Percentiles rank a stretch among this genome's conserved stretches.
phyloP scores from a whole-genome alignment of 805 yeast species.

The Priceomyces fermenticarens region DNA sequence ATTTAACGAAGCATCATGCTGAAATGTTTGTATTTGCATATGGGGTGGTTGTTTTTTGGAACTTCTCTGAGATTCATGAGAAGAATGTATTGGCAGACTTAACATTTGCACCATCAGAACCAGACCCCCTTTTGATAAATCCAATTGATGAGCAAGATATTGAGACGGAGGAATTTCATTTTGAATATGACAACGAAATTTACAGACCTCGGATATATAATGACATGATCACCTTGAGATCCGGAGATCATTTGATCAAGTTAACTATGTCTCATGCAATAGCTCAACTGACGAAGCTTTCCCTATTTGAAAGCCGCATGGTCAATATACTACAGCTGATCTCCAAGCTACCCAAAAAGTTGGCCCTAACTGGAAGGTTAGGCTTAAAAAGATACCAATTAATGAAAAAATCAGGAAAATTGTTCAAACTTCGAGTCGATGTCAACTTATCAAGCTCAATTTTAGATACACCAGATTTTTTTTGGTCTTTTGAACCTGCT shows the following conservation, averaged over 20 bases:
- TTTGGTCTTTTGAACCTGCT: conserved; percentile 95
- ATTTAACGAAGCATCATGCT: conserved; percentile 61
- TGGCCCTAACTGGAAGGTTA: conserved; percentile 85
- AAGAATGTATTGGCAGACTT: conserved; percentile 91
- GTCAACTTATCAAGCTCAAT: conserved; percentile 89
- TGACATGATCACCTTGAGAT: conserved; percentile 86
- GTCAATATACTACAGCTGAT: conserved; percentile 79
- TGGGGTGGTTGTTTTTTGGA: conserved; percentile 98
- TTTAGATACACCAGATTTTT: conserved; percentile 91
- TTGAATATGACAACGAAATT: conserved; percentile 62
- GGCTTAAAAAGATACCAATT: conserved; percentile 84
- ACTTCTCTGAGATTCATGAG: conserved; percentile 87
- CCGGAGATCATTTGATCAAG: conserved; percentile 91
- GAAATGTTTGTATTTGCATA: conserved; percentile 87
- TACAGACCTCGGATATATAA: conserved; percentile 78
- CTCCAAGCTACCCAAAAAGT: conserved; percentile 81
- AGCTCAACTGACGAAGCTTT: conserved; percentile 91
- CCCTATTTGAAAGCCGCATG: conserved; percentile 89
- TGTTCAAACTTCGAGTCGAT: conserved; percentile 88
- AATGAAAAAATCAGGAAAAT: conserved; percentile 81
- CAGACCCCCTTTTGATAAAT: conserved; percentile 53
- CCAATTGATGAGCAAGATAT: conserved; percentile 86
- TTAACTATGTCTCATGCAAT: conserved; percentile 93
- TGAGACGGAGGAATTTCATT: conserved; percentile 85
- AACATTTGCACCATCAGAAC: conserved; percentile 56